phyloP scores from a whole-genome alignment of 805 yeast genomes.

The Metschnikowia amazonensis region DNA sequence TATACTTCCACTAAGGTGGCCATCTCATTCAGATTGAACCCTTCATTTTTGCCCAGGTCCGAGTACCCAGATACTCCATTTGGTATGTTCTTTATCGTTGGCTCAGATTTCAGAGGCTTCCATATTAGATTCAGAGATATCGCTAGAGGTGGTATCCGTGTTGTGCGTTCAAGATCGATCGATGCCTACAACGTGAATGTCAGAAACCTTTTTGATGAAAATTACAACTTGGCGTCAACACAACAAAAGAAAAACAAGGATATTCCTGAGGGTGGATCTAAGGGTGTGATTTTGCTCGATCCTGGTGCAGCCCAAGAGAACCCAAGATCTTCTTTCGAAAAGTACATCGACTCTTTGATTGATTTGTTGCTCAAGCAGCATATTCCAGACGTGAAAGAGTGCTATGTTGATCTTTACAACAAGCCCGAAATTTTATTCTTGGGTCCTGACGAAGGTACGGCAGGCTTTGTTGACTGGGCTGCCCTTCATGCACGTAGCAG shows the following conservation, averaged over 20 bases:
- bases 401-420: conserved; percentile 78
- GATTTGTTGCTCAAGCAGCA: conserved; percentile 73
- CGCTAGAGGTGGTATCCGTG: conserved; percentile 97
- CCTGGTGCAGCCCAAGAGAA: conserved; percentile 72
- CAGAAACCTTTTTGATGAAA: conserved; percentile 90
- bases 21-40: conserved; percentile 84
- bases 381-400: conserved; percentile 74
- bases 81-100: conserved; percentile 94
- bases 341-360: conserved; percentile 86
- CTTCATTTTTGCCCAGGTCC: conserved; percentile 72
- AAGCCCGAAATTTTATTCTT: conserved; percentile 88
- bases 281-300: conserved; percentile 89
- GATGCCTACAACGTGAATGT: conserved; percentile 85
- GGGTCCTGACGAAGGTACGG: conserved; percentile 99
- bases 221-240: conserved; percentile 90
- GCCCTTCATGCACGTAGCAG: conserved; percentile 86
- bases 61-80: conserved; percentile 93
- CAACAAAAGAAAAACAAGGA: conserved; percentile 97
- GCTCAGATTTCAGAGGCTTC: conserved; percentile 95
- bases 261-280: conserved; percentile 98
- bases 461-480: conserved; percentile 95
- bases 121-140: conserved; percentile 95
- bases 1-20: conserved; percentile 94
- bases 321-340: conserved; percentile 82
- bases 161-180: conserved; percentile 78